Conservation (phyloP, 106 monocot genomes). For the Vanilla planifolia region DNA sequence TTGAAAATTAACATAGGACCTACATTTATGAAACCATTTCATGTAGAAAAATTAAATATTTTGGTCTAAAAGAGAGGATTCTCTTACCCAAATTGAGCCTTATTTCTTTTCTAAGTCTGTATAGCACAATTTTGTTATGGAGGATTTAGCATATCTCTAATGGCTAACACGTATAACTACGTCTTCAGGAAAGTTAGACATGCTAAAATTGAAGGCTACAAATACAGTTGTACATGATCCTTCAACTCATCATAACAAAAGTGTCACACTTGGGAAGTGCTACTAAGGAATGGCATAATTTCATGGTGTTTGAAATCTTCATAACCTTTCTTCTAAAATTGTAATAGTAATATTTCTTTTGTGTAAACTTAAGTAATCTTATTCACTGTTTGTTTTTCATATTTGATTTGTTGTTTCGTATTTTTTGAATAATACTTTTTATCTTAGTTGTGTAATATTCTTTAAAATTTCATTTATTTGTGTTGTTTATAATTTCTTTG, state of each 20-base stretch:
- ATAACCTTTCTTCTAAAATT: not conserved
- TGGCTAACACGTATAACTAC: not conserved
- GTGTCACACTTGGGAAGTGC: not conserved
- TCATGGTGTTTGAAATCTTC: not conserved
- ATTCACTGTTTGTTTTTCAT: not conserved
- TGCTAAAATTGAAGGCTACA: constrained; percentile 7
- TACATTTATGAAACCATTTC: too few species aligned
- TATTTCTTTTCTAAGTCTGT: too few species aligned
- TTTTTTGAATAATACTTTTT: not conserved
- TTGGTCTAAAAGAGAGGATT: too few species aligned
- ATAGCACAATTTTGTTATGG: too few species aligned
- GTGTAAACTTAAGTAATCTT: too few species aligned
- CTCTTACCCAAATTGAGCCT: too few species aligned
- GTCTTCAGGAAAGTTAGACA: not conserved
- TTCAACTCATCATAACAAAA: constrained; percentile 1
- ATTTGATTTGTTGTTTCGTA: not conserved
- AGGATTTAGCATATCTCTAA: not conserved
- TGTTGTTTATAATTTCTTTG: not conserved
- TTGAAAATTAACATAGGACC: too few species aligned
- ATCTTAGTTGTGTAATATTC: not conserved
- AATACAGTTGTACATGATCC: not conserved
- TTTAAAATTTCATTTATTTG: not conserved
- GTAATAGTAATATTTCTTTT: not conserved
- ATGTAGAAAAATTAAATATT: too few species aligned
- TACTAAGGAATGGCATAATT: not conserved